These are phyloP conservation scores for Vitis cinerea DNA, from an alignment of 164 flowering plant genomes.

Conservation along the genomic window DNA sequence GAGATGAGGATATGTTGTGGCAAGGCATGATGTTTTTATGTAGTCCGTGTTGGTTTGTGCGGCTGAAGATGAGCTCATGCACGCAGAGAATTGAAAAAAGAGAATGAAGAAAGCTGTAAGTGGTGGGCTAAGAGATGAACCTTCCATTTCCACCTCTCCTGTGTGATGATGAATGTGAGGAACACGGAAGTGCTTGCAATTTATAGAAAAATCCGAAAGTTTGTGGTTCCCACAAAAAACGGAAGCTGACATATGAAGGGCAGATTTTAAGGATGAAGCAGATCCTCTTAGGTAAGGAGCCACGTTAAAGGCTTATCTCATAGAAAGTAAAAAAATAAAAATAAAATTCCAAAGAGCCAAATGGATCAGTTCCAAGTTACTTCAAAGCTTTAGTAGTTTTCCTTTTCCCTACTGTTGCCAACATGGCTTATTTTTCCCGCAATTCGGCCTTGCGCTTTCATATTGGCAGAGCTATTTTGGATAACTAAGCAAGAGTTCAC, in stretches of 20 bases:
- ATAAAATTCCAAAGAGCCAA: background rate
- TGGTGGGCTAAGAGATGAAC: background rate
- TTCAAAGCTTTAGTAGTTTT: too few relatives aligned
- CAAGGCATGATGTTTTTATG: conserved; percentile 27
- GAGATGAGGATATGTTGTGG: conserved; percentile 21
- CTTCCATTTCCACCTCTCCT: background rate
- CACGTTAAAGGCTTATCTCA: too few relatives aligned
- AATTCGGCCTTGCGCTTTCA: too few relatives aligned
- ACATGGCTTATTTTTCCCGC: too few relatives aligned
- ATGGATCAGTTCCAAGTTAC: too few relatives aligned
- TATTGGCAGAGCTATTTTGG: too few relatives aligned
- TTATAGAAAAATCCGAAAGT: background rate
- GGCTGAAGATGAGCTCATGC: background rate
- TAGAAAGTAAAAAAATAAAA: background rate
- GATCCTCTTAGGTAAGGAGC: background rate
- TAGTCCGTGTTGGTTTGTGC: conserved; percentile 12
- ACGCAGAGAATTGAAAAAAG: too few relatives aligned
- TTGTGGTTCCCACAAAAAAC: conserved; percentile 5
- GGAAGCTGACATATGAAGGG: background rate
- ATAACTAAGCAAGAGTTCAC: too few relatives aligned
- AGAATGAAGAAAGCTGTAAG: too few relatives aligned
- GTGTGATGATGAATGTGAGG: background rate
- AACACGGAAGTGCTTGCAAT: background rate
- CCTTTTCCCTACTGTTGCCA: too few relatives aligned
- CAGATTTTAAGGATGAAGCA: conserved; percentile 3